Conservation (phyloP, 1,139 yeast genomes). For the Lodderomyces margitis region DNA sequence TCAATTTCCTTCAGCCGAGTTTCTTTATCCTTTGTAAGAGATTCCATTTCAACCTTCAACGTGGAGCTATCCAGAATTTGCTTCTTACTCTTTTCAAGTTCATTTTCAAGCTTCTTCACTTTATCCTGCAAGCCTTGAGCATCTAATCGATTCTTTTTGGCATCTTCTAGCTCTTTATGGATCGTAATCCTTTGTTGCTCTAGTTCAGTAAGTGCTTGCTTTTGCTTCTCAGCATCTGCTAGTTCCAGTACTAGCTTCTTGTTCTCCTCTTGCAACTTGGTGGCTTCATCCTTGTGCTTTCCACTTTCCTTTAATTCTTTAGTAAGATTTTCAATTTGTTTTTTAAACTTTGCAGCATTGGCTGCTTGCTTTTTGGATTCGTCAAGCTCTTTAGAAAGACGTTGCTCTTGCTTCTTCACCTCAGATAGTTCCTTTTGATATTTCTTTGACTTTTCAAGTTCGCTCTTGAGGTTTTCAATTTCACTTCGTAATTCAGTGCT, state of each 20-base stretch:
- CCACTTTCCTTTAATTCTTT: slow-evolving; percentile 3
- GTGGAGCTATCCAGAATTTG: not conserved
- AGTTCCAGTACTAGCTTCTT: slow-evolving; percentile 3
- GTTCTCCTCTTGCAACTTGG: slow-evolving; percentile 1
- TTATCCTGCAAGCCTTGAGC: not conserved
- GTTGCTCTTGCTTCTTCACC: slow-evolving; percentile 2
- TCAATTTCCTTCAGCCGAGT: slow-evolving; percentile 5
- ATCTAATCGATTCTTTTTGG: not conserved
- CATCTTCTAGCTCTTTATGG: not conserved
- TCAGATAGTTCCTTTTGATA: slow-evolving; percentile 5
- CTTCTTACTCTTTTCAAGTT: not conserved
- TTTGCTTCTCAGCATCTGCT: slow-evolving; percentile 16
- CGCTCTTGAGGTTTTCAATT: slow-evolving; percentile 7
- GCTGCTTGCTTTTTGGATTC: not conserved
- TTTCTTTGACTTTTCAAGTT: slow-evolving; percentile 15
- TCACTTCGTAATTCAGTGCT: slow-evolving; percentile 7
- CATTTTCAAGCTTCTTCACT: not conserved
- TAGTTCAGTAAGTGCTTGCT: slow-evolving; percentile 2
- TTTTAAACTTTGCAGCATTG: slow-evolving; percentile 13
- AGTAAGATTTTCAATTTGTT: slow-evolving; percentile 13
- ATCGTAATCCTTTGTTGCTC: not conserved
- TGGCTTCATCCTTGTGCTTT: slow-evolving; percentile 1
- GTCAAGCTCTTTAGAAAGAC: slow-evolving; percentile 1
- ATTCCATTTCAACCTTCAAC: not conserved
- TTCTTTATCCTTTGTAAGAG: not conserved